phyloP scores from a whole-genome alignment of 495 filamentous ascomycete genomes.

The Penicillium coprophilum region DNA sequence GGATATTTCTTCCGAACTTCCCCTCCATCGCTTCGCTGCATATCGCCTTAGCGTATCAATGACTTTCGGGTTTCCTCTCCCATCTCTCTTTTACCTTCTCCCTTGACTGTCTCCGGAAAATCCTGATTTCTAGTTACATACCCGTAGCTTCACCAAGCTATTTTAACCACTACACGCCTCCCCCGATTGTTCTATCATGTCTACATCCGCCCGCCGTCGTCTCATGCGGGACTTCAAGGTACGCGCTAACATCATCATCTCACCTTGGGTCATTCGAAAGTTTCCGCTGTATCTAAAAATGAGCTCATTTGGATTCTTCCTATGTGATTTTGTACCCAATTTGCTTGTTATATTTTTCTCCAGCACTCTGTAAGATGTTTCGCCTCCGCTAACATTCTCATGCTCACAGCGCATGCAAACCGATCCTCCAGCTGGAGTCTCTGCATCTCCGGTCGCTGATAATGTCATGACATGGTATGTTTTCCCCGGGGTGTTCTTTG shows the following conservation, averaged over 20 bases:
- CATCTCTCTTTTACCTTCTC: not conserved
- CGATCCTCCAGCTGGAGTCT: slow-evolving; percentile 95
- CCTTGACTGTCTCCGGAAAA: not conserved
- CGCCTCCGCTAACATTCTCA: slow-evolving; percentile 21
- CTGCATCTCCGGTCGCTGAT: slow-evolving; percentile 92
- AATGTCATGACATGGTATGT: slow-evolving; percentile 99
- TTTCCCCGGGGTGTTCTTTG: not conserved
- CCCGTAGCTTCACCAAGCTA: slow-evolving; percentile 1
- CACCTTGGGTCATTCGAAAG: not conserved
- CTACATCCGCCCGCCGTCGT: slow-evolving; percentile 88
- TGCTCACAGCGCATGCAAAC: slow-evolving; percentile 90
- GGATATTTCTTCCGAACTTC: slow-evolving; percentile 22
- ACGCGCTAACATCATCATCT: slow-evolving; percentile 27
- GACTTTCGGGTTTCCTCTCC: slow-evolving; percentile 10
- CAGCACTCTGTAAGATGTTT: not conserved
- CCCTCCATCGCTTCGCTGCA: slow-evolving; percentile 12
- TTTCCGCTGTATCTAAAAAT: not conserved
- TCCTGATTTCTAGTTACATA: slow-evolving; percentile 2
- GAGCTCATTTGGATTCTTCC: not conserved
- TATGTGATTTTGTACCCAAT: not conserved
- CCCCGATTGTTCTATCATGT: slow-evolving; percentile 59
- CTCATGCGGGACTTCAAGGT: slow-evolving; percentile 99
- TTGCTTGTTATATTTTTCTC: not conserved
- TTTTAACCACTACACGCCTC: not conserved
- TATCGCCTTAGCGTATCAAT: slow-evolving; percentile 12